phyloP scores from a whole-genome alignment of 176 grass and related monocot genomes.

The Paspalum notatum region DNA sequence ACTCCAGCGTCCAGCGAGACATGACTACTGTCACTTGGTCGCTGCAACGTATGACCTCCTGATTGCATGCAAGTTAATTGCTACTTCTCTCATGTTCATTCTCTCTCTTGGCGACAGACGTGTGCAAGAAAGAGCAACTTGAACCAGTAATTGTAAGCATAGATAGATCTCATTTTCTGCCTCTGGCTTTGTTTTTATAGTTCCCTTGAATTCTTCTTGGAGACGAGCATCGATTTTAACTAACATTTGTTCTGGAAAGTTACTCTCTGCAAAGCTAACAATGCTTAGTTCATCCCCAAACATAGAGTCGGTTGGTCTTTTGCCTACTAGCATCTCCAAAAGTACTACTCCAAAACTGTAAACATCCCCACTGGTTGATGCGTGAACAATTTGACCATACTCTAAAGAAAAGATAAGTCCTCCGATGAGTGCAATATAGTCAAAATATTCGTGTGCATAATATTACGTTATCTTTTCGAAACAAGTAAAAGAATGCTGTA shows the following conservation, averaged over 20 bases:
- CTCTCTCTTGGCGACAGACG: not conserved
- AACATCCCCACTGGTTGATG: not conserved
- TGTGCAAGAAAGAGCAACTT: conserved; percentile 1
- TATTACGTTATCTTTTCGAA: too few relatives aligned
- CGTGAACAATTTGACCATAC: not conserved
- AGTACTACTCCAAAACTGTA: conserved; percentile 22
- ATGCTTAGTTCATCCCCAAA: not conserved
- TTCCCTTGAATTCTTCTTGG: not conserved
- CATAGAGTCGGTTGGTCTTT: conserved; percentile 1
- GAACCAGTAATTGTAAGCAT: not conserved
- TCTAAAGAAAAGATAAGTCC: not conserved
- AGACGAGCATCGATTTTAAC: not conserved
- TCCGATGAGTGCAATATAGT: too few relatives aligned
- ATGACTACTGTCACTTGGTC: not conserved
- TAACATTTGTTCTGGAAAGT: not conserved
- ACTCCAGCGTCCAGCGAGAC: too few relatives aligned
- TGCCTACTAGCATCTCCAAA: not conserved
- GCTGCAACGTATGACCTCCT: not conserved
- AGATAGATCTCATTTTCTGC: not conserved
- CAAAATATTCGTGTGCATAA: too few relatives aligned
- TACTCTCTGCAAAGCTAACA: not conserved
- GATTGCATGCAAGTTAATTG: not conserved
- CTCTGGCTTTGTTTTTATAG: not conserved
- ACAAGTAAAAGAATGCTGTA: not conserved
- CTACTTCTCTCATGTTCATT: not conserved